These are phyloP conservation scores for Lepidium didymum DNA, from an alignment of 345 rosid genomes.

Conservation along the genomic window DNA sequence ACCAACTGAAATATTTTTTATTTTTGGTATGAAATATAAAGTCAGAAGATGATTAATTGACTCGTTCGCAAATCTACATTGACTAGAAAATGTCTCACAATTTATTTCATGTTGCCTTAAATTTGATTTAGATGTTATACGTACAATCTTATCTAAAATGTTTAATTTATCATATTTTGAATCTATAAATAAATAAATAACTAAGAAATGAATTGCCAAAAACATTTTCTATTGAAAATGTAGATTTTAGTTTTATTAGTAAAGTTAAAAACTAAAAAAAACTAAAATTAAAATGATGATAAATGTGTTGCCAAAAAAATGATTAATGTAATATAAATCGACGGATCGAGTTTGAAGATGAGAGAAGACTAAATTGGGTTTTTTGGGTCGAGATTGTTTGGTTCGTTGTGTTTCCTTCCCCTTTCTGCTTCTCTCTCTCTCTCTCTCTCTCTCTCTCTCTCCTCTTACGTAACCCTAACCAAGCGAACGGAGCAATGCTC, in stretches of 20 bases:
- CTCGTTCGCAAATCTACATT: no score
- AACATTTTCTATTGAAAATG: not conserved
- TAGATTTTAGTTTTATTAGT: not conserved
- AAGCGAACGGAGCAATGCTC: slow-evolving; percentile 28
- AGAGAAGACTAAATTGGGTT: slow-evolving; percentile 23
- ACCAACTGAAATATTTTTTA: no score
- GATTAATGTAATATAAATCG: not conserved
- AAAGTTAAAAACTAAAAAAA: not conserved
- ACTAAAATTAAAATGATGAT: not conserved
- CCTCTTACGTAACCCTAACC: slow-evolving; percentile 27
- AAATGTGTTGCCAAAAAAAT: not conserved
- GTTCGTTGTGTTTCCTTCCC: not conserved
- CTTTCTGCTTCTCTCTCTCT: not conserved
- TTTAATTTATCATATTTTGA: no score
- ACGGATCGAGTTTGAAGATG: slow-evolving; percentile 14
- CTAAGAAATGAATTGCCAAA: no score
- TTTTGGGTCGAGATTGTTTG: slow-evolving; percentile 21
- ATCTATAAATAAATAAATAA: no score
- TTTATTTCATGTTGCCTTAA: no score
- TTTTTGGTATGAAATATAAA: no score
- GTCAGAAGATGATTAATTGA: no score
- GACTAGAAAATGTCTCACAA: no score
- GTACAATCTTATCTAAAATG: no score
- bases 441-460: not conserved
- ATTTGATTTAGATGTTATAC: no score